Evolutionary conservation across 441 rosid species (phyloP).

Genomic region (Erysimum cheiri): DNA sequence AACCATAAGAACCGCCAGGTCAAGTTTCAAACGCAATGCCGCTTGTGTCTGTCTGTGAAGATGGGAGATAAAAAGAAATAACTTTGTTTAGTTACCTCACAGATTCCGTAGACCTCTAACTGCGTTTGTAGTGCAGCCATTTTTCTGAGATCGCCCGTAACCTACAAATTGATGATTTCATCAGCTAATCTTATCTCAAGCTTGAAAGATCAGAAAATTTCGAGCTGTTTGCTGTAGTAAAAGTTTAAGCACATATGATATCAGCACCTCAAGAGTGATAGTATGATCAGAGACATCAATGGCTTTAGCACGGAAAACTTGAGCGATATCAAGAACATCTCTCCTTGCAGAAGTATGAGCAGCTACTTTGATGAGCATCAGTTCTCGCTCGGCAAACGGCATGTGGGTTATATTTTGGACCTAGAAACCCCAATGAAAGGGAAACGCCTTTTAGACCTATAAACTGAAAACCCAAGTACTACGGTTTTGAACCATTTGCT

Average conservation of each 20-base stretch:
- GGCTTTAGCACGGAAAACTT: constrained; percentile 79
- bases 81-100: constrained; percentile 53
- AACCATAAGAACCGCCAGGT: constrained; percentile 24
- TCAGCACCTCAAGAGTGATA: constrained; percentile 78
- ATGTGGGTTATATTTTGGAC: constrained; percentile 72
- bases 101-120: constrained; percentile 67
- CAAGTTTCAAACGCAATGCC: constrained; percentile 1
- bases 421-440: constrained; percentile 41
- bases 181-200: constrained; percentile 28
- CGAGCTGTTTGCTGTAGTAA: neutral
- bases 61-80: neutral
- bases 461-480: constrained; percentile 3
- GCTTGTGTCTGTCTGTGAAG: neutral
- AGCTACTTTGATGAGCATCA: constrained; percentile 89
- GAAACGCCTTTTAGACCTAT: constrained; percentile 8
- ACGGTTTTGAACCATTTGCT: constrained; percentile 13
- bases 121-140: constrained; percentile 71
- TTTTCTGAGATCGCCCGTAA: constrained; percentile 69
- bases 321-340: constrained; percentile 87
- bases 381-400: constrained; percentile 89
- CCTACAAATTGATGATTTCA: constrained; percentile 45
- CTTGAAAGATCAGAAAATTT: neutral
- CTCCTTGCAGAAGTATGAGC: constrained; percentile 79
- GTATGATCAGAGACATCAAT: constrained; percentile 93
- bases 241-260: constrained; percentile 19